These are phyloP conservation scores for Triglochin maritima DNA, from an alignment of 106 monocot genomes.

Conservation along the genomic window DNA sequence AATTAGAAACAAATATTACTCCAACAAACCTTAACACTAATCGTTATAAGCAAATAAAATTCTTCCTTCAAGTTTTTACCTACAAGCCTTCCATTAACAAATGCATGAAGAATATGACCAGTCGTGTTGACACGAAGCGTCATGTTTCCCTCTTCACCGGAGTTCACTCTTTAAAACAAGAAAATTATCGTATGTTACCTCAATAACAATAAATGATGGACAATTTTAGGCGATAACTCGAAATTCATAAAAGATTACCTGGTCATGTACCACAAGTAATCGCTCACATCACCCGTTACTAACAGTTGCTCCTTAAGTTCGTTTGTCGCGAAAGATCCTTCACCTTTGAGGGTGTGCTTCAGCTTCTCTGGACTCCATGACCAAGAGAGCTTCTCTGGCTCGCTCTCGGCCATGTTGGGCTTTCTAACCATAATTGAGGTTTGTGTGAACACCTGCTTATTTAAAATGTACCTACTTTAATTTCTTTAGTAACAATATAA, in stretches of 20 bases:
- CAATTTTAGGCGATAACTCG: not conserved
- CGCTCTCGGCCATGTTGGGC: slow-evolving; percentile 14
- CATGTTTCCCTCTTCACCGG: slow-evolving; percentile 5
- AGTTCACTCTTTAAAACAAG: slow-evolving; percentile 1
- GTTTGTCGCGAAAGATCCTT: slow-evolving; percentile 12
- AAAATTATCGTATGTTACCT: too few species aligned
- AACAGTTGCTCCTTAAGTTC: slow-evolving; percentile 42
- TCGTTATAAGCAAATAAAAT: too few species aligned
- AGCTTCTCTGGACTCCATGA: slow-evolving; percentile 43
- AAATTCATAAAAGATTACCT: slow-evolving; percentile 22
- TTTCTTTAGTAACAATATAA: too few species aligned
- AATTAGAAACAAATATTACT: too few species aligned
- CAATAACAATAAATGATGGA: not conserved
- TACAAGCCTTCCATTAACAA: slow-evolving; percentile 41
- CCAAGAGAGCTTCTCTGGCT: slow-evolving; percentile 29
- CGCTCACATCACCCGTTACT: slow-evolving; percentile 37
- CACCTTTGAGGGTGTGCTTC: slow-evolving; percentile 8
- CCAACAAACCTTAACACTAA: too few species aligned
- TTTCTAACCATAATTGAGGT: slow-evolving; percentile 52
- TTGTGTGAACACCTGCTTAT: slow-evolving; percentile 31
- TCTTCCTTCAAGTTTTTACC: too few species aligned
- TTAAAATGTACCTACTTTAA: too few species aligned
- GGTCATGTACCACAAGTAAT: slow-evolving; percentile 83
- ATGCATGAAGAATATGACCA: slow-evolving; percentile 54
- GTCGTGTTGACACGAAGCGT: slow-evolving; percentile 44